Conservation (phyloP, 495 filamentous ascomycete species). For the Bryoglossum gracile region DNA sequence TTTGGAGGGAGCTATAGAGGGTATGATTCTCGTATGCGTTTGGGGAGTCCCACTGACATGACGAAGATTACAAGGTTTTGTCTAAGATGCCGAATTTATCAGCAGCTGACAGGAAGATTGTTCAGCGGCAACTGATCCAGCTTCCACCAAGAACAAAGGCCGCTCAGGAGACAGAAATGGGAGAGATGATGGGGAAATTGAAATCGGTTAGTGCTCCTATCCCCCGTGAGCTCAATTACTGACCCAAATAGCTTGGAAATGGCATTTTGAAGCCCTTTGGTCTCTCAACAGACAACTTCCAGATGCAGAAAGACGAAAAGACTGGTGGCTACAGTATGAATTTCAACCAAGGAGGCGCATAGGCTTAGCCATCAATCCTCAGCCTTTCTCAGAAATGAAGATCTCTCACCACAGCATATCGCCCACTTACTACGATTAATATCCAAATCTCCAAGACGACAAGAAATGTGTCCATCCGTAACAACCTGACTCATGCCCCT, state of each 20-base stretch:
- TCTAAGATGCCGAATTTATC: constrained; percentile 50
- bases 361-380: not conserved
- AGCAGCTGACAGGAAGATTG: constrained; percentile 54
- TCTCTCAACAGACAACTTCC: constrained; percentile 85
- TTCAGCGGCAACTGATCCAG: constrained; percentile 53
- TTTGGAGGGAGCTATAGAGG: constrained; percentile 71
- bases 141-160: constrained; percentile 61
- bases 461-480: no score
- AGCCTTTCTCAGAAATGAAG: no score
- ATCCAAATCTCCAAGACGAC: no score
- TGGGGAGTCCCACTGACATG: not conserved
- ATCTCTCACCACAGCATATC: not conserved
- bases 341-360: constrained; percentile 46
- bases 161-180: constrained; percentile 79
- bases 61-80: constrained; percentile 54
- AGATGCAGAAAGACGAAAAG: constrained; percentile 83
- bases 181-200: constrained; percentile 94
- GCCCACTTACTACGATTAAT: no score
- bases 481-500: no score
- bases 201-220: constrained; percentile 58
- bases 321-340: constrained; percentile 91
- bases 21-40: constrained; percentile 17
- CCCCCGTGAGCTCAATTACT: not conserved
- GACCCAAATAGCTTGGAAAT: constrained; percentile 61
- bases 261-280: constrained; percentile 90